Conservation (phyloP, 345 rosid species). For the Populus ilicifolia region DNA sequence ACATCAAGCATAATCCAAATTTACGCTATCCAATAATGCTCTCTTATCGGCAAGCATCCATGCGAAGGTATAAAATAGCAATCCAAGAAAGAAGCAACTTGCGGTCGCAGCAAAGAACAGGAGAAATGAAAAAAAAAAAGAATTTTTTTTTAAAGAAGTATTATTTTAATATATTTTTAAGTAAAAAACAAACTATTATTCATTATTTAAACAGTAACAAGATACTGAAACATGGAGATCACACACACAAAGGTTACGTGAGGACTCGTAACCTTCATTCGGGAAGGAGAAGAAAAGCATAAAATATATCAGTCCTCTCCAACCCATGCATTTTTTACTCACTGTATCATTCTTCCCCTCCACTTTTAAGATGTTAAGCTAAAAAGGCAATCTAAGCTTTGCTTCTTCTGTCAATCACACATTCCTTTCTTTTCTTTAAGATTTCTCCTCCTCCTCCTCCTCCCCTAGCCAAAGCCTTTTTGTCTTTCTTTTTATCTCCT, state of each 20-base stretch:
- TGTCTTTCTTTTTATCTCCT: too few species aligned
- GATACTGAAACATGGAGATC: neutral
- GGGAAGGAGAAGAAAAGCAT: conserved; percentile 11
- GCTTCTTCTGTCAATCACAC: conserved; percentile 5
- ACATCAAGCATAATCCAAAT: too few species aligned
- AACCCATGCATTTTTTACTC: too few species aligned
- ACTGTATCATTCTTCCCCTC: conserved; percentile 3
- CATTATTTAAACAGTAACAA: neutral
- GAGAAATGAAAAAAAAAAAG: too few species aligned
- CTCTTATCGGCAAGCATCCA: too few species aligned
- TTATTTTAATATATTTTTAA: too few species aligned
- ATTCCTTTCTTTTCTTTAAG: conserved; percentile 17
- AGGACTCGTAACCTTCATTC: neutral
- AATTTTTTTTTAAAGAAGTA: too few species aligned
- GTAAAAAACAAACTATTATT: too few species aligned
- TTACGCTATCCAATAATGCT: too few species aligned
- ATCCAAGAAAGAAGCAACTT: too few species aligned
- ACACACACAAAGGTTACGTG: neutral
- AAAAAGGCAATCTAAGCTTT: conserved; percentile 5
- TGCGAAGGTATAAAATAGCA: too few species aligned
- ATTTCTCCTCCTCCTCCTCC: conserved; percentile 11
- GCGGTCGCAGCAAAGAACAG: too few species aligned
- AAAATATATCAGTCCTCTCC: neutral
- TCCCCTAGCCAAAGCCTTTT: neutral
- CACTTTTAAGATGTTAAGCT: neutral